These are phyloP conservation scores for Thymus quinquecostatus DNA, from an alignment of 257 asterid species.

Conservation along the genomic window DNA sequence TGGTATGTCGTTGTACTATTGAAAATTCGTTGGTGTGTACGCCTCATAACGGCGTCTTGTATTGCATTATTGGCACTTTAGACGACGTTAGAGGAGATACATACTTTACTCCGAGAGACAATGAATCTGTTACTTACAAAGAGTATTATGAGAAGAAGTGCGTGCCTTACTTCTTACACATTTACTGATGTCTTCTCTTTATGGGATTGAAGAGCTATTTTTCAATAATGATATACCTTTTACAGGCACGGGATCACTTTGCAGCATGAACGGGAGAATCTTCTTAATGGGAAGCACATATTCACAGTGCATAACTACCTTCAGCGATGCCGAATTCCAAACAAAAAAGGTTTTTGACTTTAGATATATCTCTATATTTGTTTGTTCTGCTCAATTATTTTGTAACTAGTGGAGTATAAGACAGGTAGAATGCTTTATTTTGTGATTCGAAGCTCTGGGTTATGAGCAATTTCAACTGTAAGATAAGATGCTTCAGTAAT, in stretches of 20 bases:
- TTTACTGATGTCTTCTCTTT: not conserved
- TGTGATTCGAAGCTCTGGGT: too few species aligned
- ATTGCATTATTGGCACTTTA: slow-evolving; percentile 51
- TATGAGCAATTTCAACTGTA: too few species aligned
- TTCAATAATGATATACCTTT: not conserved
- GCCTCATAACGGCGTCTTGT: slow-evolving; percentile 60
- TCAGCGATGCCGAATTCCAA: slow-evolving; percentile 43
- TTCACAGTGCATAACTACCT: slow-evolving; percentile 59
- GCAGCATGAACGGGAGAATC: slow-evolving; percentile 46
- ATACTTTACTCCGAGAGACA: slow-evolving; percentile 41
- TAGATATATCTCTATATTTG: not conserved
- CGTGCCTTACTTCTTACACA: slow-evolving; percentile 6
- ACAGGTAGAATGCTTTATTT: too few species aligned
- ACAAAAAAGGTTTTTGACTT: slow-evolving; percentile 49
- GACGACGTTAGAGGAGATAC: slow-evolving; percentile 50
- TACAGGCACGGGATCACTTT: slow-evolving; percentile 64
- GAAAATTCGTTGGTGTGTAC: slow-evolving; percentile 70
- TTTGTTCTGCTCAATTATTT: not conserved
- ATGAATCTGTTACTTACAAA: slow-evolving; percentile 49
- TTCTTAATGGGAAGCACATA: slow-evolving; percentile 53
- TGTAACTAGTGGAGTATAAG: not conserved
- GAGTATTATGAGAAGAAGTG: slow-evolving; percentile 53
- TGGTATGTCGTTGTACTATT: slow-evolving; percentile 60
- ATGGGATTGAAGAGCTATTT: not conserved
- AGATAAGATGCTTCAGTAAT: not conserved